phyloP scores from a whole-genome alignment of 1,284 basidiomycete species.

The Puccinia novopanici region DNA sequence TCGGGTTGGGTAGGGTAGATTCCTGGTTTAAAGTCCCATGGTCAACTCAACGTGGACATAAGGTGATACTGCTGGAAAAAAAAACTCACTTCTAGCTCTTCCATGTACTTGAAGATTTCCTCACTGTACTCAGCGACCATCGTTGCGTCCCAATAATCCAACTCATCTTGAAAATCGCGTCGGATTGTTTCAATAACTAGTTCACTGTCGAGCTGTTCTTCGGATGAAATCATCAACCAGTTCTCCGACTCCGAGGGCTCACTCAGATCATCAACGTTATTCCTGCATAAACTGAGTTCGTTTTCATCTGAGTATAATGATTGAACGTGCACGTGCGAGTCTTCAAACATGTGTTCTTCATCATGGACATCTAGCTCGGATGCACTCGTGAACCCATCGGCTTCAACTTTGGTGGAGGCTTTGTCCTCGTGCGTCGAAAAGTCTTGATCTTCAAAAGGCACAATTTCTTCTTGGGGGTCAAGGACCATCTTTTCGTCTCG shows the following conservation, averaged over 20 bases:
- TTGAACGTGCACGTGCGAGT: neutral
- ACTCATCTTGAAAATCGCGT: slow-evolving; percentile 63
- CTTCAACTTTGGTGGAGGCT: slow-evolving; percentile 2
- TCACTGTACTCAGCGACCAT: slow-evolving; percentile 99
- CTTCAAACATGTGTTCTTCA: slow-evolving; percentile 62
- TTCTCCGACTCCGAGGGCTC: slow-evolving; percentile 61
- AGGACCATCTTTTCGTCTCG: slow-evolving; percentile 32
- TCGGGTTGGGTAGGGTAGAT: slow-evolving; percentile 83
- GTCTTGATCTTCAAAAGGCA: slow-evolving; percentile 3
- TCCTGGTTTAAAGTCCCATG: slow-evolving; percentile 64
- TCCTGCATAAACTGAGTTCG: slow-evolving; percentile 48
- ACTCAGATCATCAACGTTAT: slow-evolving; percentile 35
- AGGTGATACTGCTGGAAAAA: neutral
- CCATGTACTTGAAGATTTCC: slow-evolving; percentile 97
- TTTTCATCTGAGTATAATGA: slow-evolving; percentile 47
- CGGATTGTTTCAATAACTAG: slow-evolving; percentile 59
- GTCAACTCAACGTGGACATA: neutral
- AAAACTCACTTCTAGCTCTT: slow-evolving; percentile 74
- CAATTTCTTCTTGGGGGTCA: slow-evolving; percentile 6
- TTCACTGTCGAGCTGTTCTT: slow-evolving; percentile 57
- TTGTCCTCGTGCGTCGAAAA: slow-evolving; percentile 32
- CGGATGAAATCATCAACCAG: slow-evolving; percentile 67
- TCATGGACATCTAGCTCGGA: slow-evolving; percentile 65
- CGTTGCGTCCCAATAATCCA: slow-evolving; percentile 84
- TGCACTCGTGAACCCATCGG: slow-evolving; percentile 65